Percentiles rank a stretch among this genome's conserved stretches.
Evolutionary conservation across 108 stramenopile species (phyloP).

Genomic region (Epithemia pelagica): DNA sequence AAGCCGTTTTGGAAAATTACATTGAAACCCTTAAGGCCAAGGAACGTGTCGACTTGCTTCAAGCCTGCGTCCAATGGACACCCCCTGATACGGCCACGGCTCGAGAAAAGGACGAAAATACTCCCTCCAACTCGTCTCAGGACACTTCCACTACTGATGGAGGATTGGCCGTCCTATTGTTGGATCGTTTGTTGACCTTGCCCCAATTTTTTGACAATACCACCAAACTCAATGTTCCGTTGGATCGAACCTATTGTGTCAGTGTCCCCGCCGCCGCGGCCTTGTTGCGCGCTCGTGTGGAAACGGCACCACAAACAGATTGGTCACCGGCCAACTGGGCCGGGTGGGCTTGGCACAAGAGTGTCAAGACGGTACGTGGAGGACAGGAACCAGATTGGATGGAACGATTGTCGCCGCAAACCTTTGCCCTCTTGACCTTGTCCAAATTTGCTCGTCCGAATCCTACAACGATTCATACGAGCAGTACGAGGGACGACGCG

Average conservation of each 20-base stretch:
- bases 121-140: not conserved
- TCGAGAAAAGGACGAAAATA: not conserved
- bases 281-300: not conserved
- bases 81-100: not conserved
- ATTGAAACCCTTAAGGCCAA: not conserved
- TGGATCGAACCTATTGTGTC: not conserved
- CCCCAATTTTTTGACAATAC: not conserved
- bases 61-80: not conserved
- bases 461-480: not conserved
- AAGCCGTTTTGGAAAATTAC: not conserved
- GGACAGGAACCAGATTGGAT: not conserved
- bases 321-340: not conserved
- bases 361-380: not conserved
- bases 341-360: not conserved
- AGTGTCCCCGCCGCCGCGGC: not conserved
- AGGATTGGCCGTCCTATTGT: not conserved
- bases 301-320: not conserved
- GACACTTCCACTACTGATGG: too few relatives aligned
- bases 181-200: not conserved
- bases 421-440: slow-evolving; percentile 2
- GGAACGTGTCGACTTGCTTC: not conserved
- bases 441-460: not conserved
- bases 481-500: not conserved
- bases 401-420: not conserved
- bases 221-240: not conserved